Base-by-base conservation (phyloP, 495 filamentous ascomycete genomes). In the Penicillium lividum region DNA sequence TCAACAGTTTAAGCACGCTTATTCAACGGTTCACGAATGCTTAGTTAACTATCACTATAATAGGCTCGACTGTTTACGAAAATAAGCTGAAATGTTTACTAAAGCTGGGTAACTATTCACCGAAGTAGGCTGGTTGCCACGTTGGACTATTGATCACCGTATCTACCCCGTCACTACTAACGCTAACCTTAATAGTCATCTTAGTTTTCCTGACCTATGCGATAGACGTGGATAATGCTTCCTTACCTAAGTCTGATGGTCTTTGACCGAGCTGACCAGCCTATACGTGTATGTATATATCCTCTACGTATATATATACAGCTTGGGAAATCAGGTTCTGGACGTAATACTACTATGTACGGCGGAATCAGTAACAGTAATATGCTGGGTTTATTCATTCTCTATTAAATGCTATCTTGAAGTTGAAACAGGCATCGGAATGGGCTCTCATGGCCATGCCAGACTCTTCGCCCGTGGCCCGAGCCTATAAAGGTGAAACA, bases 381-480 rank as follows among this genome's bases (percentile, higher is more conserved):
- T 15, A 48, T 48, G 11, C 45, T 28, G 45, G 43, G 45, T 48
- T 48, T 48, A 48, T 48, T 28, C 27, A 7, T 48, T 13, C 45
- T 30, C 27, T n/a, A 48, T 30, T 30, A 3, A 40, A 40, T 5
- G 11, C 22, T 48, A 48, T 48, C 45, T 48, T 48, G 45, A 27
- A 48, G 45, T 48, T 25, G 30, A 30, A 48, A 48, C 45, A 48
- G 22, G 9, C 22, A 25, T 9, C 13, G 11, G 45, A 48, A 30
- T 29, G 45, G 27, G 45, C 45, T 48, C 45, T 48, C 45, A 7
- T 29, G 27, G 45, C 45, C 45, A 25, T 48, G 10, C 27, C 22
- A 48, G 45, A 30, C 45, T 48, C 45, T 48, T 48, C 45, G 45
- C 45, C 45, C 45, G 27, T 48, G 45, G 45, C 45, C 45, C 45